Base-by-base conservation (phyloP, 306 rosid genomes). In the Cucumis melo region DNA sequence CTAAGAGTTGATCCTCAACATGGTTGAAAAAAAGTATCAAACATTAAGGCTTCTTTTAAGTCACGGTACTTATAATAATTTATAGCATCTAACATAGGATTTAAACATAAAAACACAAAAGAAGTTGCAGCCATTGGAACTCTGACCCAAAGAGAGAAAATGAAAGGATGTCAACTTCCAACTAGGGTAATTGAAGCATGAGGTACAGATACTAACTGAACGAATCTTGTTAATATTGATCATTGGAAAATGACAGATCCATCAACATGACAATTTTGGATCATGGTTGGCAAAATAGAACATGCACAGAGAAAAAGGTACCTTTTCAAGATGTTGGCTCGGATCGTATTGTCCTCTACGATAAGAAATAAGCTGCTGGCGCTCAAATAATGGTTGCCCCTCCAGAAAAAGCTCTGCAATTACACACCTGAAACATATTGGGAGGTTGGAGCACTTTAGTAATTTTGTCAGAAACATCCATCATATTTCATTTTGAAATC, bases 331-430 rank as follows among this genome's bases (percentile, higher is more conserved):
- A 84, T 74, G 91, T 84, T 90, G 99, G 79, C 93, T 87, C 19
- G 97, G 96, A 84, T 94, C 99, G 27, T 87, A 87, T 71, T 94
- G 99, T 83, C 99, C 97, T 94, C 96, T 89, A 72, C 99, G 99
- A 88, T 91, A 94, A 72, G 99, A 89, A 73, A 94, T 95, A 81
- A 94, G 97, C 82, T 94, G 99, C 79, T 97, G 89, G 58, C 91
- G 89, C 85, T 91, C 98, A 77, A 94, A 94, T 62, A 90, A 88
- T 4, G 98, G 97, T 80, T 94, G 98, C 57, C 98, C 98, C 89
- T 91, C 98, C 44, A 88, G 96, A 86, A 94, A 94, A 86, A 94
- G 99, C 89, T 94, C 99, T 9, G 97, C 99, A 83, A 90, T 92
- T 65, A 92, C 99, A 87, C 99, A 92, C 86, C 98, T 91, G 83